These are phyloP conservation scores for Suhomyces wounanorum DNA, from an alignment of 1,139 yeast species.

Conservation along the genomic window DNA sequence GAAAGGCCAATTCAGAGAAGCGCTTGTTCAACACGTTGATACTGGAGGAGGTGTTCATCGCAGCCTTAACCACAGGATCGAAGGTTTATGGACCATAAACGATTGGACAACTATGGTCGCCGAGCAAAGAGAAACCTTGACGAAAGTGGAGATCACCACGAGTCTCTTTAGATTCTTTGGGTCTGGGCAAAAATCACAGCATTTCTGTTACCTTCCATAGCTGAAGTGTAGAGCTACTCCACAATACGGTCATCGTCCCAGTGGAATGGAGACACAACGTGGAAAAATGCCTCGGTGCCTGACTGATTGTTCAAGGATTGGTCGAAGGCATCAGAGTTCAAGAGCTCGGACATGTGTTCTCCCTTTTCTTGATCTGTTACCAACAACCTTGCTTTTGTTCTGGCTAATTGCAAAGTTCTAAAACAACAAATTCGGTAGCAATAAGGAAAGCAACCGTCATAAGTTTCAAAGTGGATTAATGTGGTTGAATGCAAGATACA, in stretches of 20 bases:
- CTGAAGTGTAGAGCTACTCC: slow-evolving; percentile 1
- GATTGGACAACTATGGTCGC: background rate
- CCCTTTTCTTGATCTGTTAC: slow-evolving; percentile 32
- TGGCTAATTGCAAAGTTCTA: slow-evolving; percentile 21
- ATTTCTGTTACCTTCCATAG: background rate
- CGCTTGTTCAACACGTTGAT: slow-evolving; percentile 27
- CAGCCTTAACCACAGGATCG: background rate
- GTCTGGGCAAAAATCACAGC: background rate
- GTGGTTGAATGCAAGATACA: no score
- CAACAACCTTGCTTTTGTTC: slow-evolving; percentile 50
- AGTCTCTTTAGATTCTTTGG: slow-evolving; percentile 1
- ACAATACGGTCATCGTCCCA: background rate
- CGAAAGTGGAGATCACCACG: background rate
- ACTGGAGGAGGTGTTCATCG: background rate
- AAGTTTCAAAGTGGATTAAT: no score
- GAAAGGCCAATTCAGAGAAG: slow-evolving; percentile 10
- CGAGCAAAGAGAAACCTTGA: background rate
- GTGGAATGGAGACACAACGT: slow-evolving; percentile 3
- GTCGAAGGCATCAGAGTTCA: slow-evolving; percentile 14
- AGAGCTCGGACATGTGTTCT: slow-evolving; percentile 12
- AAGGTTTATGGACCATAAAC: background rate
- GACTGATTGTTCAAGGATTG: background rate
- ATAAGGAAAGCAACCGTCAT: slow-evolving; percentile 27
- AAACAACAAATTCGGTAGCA: slow-evolving; percentile 45
- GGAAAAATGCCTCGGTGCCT: background rate